A percentile compares a stretch with the other conserved stretches of the same genome.
phyloP scores from a whole-genome alignment of 495 filamentous ascomycete species.

The Penicillium cinerascens region DNA sequence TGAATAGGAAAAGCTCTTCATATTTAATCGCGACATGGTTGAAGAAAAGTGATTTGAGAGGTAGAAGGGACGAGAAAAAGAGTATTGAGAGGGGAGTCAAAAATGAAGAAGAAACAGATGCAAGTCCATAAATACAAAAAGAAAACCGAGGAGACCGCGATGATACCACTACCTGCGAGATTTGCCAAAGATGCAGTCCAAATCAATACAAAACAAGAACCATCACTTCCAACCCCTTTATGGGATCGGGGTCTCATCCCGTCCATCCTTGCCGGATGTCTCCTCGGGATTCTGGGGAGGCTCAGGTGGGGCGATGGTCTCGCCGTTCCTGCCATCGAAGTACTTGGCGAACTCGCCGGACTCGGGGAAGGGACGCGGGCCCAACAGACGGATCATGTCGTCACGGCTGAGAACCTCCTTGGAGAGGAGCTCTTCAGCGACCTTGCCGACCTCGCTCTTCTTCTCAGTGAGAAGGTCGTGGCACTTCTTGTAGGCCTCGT shows the following conservation, averaged over 20 bases:
- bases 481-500: constrained; percentile 89
- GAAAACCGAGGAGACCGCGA: constrained; percentile 23
- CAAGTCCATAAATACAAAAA: constrained; percentile 40
- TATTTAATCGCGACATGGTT: constrained; percentile 16
- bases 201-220: constrained; percentile 16
- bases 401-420: constrained; percentile 91
- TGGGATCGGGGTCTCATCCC: constrained; percentile 42
- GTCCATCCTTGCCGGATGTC: constrained; percentile 40
- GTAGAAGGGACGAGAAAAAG: constrained; percentile 13
- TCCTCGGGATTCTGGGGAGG: constrained; percentile 36
- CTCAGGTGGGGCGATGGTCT: constrained; percentile 57
- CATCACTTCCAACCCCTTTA: constrained; percentile 20
- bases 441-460: constrained; percentile 81
- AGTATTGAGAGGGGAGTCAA: constrained; percentile 23
- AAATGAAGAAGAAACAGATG: constrained; percentile 23
- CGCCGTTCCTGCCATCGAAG: constrained; percentile 57
- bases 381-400: constrained; percentile 85
- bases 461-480: constrained; percentile 74
- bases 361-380: constrained; percentile 76
- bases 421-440: constrained; percentile 86
- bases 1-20: constrained; percentile 10
- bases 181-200: constrained; percentile 20
- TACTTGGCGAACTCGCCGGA: constrained; percentile 89
- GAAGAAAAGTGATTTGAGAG: constrained; percentile 8
- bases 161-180: constrained; percentile 25